phyloP scores from a whole-genome alignment of 2,329 filamentous ascomycete genomes.

The Aspergillus nomiae region DNA sequence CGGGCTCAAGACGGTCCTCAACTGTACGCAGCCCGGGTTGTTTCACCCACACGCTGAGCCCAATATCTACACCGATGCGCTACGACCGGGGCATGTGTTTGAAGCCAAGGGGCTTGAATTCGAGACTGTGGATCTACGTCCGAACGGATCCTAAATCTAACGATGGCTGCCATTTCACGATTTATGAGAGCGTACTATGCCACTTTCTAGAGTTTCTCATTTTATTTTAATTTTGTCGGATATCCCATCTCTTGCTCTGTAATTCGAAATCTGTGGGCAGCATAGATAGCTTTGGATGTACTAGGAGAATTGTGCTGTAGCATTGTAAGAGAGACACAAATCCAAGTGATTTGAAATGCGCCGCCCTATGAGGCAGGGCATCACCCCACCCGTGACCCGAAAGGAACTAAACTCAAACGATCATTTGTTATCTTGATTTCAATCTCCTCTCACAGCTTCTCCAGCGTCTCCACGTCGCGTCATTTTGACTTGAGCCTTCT shows the following conservation, averaged over 20 bases:
- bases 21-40: constrained; percentile 73
- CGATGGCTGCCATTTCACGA: constrained; percentile 10
- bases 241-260: background rate
- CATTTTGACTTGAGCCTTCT: background rate
- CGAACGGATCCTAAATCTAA: constrained; percentile 18
- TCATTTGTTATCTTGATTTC: background rate
- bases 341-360: background rate
- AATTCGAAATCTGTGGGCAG: background rate
- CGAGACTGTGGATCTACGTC: constrained; percentile 65
- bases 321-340: background rate
- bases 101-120: constrained; percentile 68
- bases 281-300: background rate
- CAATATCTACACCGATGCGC: constrained; percentile 77
- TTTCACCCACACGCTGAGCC: constrained; percentile 77
- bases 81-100: constrained; percentile 70
- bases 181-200: constrained; percentile 2
- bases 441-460: too few species aligned
- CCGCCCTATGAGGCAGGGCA: background rate
- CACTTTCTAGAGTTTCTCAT: constrained; percentile 3
- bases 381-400: background rate
- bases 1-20: constrained; percentile 79
- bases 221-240: background rate
- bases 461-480: too few species aligned
- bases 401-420: background rate
- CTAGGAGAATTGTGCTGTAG: background rate